A percentile compares a stretch with the other conserved stretches of the same genome.
These are phyloP conservation scores for Achlya hypogyna DNA, from an alignment of 352 stramenopile species.

Conservation along the genomic window DNA sequence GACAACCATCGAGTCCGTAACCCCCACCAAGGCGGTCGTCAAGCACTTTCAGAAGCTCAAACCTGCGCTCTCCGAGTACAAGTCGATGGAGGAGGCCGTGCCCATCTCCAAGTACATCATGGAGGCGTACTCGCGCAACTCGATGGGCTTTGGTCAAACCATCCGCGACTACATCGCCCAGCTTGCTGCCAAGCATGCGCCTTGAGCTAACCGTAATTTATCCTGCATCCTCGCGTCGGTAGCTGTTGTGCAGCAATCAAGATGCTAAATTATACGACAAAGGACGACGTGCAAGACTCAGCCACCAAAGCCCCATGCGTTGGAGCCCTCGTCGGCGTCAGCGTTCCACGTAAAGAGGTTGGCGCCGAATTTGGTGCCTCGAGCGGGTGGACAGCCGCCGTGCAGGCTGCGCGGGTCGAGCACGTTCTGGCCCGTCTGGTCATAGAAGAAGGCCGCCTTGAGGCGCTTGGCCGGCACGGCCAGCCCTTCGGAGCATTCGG, in stretches of 20 bases:
- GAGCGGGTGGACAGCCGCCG: slow-evolving; percentile 12
- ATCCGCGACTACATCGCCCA: background rate
- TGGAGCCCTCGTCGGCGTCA: slow-evolving; percentile 52
- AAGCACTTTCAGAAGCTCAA: slow-evolving; percentile 9
- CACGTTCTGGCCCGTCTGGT: slow-evolving; percentile 3
- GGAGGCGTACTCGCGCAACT: background rate
- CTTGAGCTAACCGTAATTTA: no score
- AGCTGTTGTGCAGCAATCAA: no score
- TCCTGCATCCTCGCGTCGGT: no score
- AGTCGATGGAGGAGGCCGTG: background rate
- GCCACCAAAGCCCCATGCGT: slow-evolving; percentile 27
- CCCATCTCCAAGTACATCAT: slow-evolving; percentile 1
- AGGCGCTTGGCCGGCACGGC: slow-evolving; percentile 10
- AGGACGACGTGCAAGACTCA: background rate
- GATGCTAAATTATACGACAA: background rate
- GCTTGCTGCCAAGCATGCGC: background rate
- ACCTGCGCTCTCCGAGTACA: background rate
- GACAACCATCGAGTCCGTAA: background rate
- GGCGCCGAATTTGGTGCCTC: slow-evolving; percentile 26
- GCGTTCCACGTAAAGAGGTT: slow-evolving; percentile 70
- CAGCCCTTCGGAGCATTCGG: slow-evolving; percentile 18
- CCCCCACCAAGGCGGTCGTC: background rate
- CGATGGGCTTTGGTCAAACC: background rate
- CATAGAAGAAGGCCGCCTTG: slow-evolving; percentile 18
- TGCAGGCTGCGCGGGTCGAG: slow-evolving; percentile 10